Base-by-base conservation (phyloP, 257 asterid genomes). In the Solanum peruvianum region DNA sequence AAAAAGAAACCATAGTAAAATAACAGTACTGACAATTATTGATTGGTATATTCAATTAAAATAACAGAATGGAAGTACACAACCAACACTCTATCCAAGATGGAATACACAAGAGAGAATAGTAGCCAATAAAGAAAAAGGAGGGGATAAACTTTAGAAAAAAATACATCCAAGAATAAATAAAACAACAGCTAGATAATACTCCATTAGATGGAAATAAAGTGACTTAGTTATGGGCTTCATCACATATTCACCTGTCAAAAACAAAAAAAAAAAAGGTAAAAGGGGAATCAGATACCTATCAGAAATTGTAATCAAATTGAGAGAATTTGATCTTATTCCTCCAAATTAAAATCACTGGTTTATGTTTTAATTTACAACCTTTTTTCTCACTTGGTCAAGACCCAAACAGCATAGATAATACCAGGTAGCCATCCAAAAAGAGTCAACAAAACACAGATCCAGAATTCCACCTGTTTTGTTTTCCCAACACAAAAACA, bases 371-470 rank as follows among this genome's bases (percentile, higher is more conserved):
- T 67, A 35, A 35, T 35, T 35, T 35, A 35, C 39, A 5, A 67
- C 73, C 37, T 23, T 23, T 56, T 49, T 2, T 6, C 60, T 49
- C 87, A 85, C 71, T 85, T 85, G 71, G 88, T 88, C 67, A 88
- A 62, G 62, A 85, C 90, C 86, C 88, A 88, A 85, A 88, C 35
- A 47, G 88, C 90, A 66, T 88, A 88, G 62, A 88, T 10, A 37
- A 88, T 78, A 62, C 90, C 88, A 88, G 90, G 90, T 47, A 88
- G 69, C 88, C 88, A 88, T 18, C 90, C 90, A 77, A 88, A 88
- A 6, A 88, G 83, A 45, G 90, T 88, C 60, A 88, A 83, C 83
- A 88, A 62, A 25, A 62, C 60, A 85, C 83, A 85, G 86, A 88
- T 88, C 90, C 90, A 88, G 39, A 88, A 88, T 44, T 89, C 89